Evolutionary conservation across 345 rosid species (phyloP).

Genomic region (Boechera retrofracta): DNA sequence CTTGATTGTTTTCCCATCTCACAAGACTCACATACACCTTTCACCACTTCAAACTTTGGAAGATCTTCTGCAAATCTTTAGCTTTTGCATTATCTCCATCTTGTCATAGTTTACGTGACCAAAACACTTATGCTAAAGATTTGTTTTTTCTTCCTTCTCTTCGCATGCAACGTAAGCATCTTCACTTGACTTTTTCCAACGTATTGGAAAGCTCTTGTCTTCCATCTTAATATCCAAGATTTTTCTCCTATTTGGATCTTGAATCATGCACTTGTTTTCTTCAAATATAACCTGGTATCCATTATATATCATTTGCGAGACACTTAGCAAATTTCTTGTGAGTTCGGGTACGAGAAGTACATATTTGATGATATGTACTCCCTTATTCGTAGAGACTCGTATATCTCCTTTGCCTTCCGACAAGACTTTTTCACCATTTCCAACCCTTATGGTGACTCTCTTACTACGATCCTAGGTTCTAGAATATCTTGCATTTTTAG

Average conservation of each 20-base stretch:
- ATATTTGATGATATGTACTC: constrained; percentile 4
- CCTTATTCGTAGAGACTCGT: neutral
- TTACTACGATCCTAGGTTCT: neutral
- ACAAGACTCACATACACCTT: neutral
- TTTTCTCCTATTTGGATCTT: neutral
- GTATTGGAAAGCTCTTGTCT: neutral
- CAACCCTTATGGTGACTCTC: neutral
- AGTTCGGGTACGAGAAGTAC: neutral
- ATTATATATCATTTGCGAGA: constrained; percentile 18
- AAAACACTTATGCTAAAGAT: neutral
- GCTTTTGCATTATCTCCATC: neutral
- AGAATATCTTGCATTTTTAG: neutral
- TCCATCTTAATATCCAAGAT: neutral
- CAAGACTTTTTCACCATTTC: neutral
- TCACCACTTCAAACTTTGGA: neutral
- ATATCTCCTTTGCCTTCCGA: constrained; percentile 8
- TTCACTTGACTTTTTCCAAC: neutral
- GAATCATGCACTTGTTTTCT: neutral
- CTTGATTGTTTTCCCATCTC: neutral
- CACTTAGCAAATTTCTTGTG: neutral
- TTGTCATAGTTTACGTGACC: neutral
- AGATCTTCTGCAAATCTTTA: neutral
- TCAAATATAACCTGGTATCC: neutral
- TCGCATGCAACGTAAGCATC: neutral
- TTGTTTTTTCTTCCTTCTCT: neutral